Evolutionary conservation across 1,284 basidiomycete genomes (phyloP).

Genomic region (Fereydounia khargensis): DNA sequence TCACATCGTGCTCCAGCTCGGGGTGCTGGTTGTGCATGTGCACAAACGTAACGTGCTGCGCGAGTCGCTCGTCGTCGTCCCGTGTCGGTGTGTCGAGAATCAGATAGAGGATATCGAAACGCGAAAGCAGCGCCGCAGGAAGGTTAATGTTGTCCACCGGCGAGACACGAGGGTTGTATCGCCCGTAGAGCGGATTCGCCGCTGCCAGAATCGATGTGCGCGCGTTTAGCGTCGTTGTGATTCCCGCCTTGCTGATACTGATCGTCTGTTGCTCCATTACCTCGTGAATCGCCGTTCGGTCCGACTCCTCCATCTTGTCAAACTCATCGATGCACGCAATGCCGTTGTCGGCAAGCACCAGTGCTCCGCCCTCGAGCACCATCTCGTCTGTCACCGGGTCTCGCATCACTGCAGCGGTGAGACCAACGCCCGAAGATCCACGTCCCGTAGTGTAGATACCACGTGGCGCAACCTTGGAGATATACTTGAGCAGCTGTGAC

Average conservation of each 20-base stretch:
- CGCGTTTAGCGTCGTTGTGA: slow-evolving; percentile 97
- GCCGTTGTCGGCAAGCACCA: slow-evolving; percentile 97
- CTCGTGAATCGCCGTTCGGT: slow-evolving; percentile 98
- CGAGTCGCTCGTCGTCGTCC: slow-evolving; percentile 92
- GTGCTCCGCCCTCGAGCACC: slow-evolving; percentile 96
- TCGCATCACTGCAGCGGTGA: slow-evolving; percentile 97
- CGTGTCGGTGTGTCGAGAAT: slow-evolving; percentile 92
- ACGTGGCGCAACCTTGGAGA: slow-evolving; percentile 94
- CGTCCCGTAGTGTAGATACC: slow-evolving; percentile 98
- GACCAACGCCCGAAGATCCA: slow-evolving; percentile 94
- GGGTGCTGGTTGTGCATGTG: slow-evolving; percentile 95
- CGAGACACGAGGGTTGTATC: slow-evolving; percentile 95
- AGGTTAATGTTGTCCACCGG: slow-evolving; percentile 99
- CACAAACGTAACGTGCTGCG: slow-evolving; percentile 95
- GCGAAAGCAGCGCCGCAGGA: slow-evolving; percentile 88
- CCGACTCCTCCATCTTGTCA: slow-evolving; percentile 99
- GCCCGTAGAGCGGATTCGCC: slow-evolving; percentile 94
- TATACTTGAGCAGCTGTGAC: slow-evolving; percentile 95
- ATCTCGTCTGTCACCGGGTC: slow-evolving; percentile 99
- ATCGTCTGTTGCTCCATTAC: slow-evolving; percentile 99
- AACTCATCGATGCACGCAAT: slow-evolving; percentile 99
- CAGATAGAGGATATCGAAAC: slow-evolving; percentile 95
- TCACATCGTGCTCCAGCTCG: slow-evolving; percentile 66
- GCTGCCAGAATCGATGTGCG: slow-evolving; percentile 96
- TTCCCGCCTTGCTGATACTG: slow-evolving; percentile 97